Evolutionary conservation across 495 filamentous ascomycete genomes (phyloP), one percentile per base, ranked within the genome.

Genomic region (Talaromyces liani): DNA sequence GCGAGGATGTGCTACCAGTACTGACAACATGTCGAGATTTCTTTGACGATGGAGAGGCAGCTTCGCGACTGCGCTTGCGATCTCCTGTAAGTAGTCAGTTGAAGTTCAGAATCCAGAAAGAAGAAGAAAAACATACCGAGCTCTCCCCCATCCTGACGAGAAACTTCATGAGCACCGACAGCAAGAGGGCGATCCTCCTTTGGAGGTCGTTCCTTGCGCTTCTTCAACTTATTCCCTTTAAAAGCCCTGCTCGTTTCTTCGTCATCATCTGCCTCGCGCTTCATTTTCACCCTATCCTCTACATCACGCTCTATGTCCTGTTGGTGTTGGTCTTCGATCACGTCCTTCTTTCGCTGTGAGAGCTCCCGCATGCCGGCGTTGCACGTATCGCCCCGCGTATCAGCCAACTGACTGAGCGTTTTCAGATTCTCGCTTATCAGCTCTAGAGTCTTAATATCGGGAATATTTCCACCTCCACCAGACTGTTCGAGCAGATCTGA

Each of bases 301-400:
- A 70, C 69, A 33, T 84, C 79, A 4, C 75, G 66, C 47, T 75
- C 72, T 55, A 77, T 71, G 29, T 83, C 80, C 2, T 73, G 69
- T 60, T 78, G 71, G 22, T 70, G 68, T 55, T 77, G 70, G 9
- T 86, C 80, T 58, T 89, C 79, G n/a, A 75, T 68, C n/a, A 77
- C 74, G 20, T 83, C 79, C 68, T 89, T 89, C 41, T 87, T 82
- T 66, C 79, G 84, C 61, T 83, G 77, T 7, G 85, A 85, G 60
- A 91, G 78, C 62, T 88, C 81, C 36, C 89, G 80, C 85, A 92
- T 91, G 24, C 86, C 89, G 10, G 81, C 82, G 72, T 92, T 88
- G 73, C 87, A 91, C 49, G 81, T 75, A 18, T 78, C 76, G 4
- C 83, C 83, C 9, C 89, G 79, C 31, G 78, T 75, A 63, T 90